phyloP scores from a whole-genome alignment of 2,329 filamentous ascomycete species.

The Lachnellula subtilissima region DNA sequence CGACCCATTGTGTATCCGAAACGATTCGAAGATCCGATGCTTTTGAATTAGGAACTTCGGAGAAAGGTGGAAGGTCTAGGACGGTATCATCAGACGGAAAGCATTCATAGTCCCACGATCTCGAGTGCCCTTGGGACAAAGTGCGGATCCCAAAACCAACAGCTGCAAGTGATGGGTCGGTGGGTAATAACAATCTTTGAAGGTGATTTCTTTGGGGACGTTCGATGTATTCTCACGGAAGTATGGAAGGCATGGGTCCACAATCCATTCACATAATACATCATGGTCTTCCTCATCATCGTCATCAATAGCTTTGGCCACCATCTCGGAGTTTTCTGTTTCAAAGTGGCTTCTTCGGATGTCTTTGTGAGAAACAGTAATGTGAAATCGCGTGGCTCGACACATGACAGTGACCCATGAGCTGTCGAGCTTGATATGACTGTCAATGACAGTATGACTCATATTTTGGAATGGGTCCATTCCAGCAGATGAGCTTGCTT shows the following conservation, averaged over 20 bases:
- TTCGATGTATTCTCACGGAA: constrained; percentile 10
- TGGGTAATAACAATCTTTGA: constrained; percentile 12
- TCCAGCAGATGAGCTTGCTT: neutral
- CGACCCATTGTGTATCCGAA: constrained; percentile 1
- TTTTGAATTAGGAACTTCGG: constrained; percentile 5
- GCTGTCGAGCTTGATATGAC: constrained; percentile 7
- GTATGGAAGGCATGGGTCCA: constrained; percentile 14
- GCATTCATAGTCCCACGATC: constrained; percentile 11
- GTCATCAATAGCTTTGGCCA: constrained; percentile 10
- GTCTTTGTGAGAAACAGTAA: constrained; percentile 8
- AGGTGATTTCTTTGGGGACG: constrained; percentile 12
- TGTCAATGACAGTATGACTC: constrained; percentile 6
- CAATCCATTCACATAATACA: constrained; percentile 11
- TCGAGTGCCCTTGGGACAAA: constrained; percentile 10
- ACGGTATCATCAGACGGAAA: constrained; percentile 13
- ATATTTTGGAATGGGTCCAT: constrained; percentile 8
- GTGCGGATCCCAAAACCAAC: constrained; percentile 5
- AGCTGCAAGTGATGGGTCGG: constrained; percentile 14
- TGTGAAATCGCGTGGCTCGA: constrained; percentile 8
- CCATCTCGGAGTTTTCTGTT: constrained; percentile 9
- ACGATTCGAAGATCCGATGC: constrained; percentile 7
- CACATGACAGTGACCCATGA: constrained; percentile 11
- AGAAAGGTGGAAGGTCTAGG: constrained; percentile 8
- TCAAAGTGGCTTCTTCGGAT: constrained; percentile 8
- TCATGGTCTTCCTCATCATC: constrained; percentile 12